Conservation (phyloP, 1,139 yeast genomes). For the Geotrichum restrictum region DNA sequence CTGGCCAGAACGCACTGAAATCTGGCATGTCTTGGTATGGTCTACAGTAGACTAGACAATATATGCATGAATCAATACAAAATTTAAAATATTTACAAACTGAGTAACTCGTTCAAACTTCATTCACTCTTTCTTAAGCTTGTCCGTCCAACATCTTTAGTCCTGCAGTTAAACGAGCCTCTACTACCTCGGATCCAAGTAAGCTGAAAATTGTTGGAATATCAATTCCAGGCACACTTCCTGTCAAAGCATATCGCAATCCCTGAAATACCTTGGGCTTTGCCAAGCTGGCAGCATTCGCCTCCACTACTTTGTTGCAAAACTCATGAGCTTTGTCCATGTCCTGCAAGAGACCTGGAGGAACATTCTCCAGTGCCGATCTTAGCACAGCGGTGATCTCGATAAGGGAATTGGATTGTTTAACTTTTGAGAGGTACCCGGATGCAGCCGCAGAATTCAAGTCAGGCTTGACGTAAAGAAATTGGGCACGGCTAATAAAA, state of each 20-base stretch:
- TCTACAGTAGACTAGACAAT: too few relatives aligned
- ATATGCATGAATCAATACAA: too few relatives aligned
- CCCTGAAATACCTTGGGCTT: conserved; percentile 50
- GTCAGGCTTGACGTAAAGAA: conserved; percentile 25
- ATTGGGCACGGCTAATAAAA: conserved; percentile 24
- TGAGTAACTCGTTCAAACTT: too few relatives aligned
- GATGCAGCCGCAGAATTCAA: conserved; percentile 35
- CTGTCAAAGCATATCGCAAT: conserved; percentile 69
- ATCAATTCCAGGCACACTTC: conserved; percentile 65
- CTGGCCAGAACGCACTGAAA: too few relatives aligned
- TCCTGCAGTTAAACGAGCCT: not conserved
- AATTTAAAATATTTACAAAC: too few relatives aligned
- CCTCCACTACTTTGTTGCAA: conserved; percentile 10
- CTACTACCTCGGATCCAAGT: conserved; percentile 47
- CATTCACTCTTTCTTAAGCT: too few relatives aligned
- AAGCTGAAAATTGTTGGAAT: conserved; percentile 57
- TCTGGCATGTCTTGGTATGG: too few relatives aligned
- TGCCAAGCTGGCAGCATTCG: not conserved
- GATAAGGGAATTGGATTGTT: not conserved
- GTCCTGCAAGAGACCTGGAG: not conserved
- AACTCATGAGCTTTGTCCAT: conserved; percentile 11
- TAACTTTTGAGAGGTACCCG: conserved; percentile 6
- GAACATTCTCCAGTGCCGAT: conserved; percentile 3
- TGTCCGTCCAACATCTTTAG: too few relatives aligned
- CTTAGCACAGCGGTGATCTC: not conserved